Conservation (phyloP, 306 rosid species). For the Glycine soja region DNA sequence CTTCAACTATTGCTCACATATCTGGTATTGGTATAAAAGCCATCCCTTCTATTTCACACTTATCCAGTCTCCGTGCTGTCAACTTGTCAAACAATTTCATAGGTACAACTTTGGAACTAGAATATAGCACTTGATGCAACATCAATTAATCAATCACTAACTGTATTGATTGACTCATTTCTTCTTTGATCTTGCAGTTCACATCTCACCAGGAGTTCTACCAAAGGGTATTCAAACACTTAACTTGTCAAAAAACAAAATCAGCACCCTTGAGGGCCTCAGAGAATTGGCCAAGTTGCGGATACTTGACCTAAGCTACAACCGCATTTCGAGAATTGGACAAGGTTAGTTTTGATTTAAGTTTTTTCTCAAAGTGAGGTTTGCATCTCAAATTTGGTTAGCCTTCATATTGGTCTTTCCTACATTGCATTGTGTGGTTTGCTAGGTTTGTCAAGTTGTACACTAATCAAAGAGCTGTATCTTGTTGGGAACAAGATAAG, state of each 20-base stretch:
- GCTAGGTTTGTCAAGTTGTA: slow-evolving; percentile 79
- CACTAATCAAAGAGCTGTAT: slow-evolving; percentile 76
- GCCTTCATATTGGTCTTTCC: neutral
- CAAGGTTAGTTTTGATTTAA: slow-evolving; percentile 59
- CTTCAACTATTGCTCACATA: slow-evolving; percentile 81
- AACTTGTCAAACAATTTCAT: slow-evolving; percentile 84
- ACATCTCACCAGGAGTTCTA: slow-evolving; percentile 70
- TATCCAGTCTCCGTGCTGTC: slow-evolving; percentile 69
- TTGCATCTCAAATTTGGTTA: neutral
- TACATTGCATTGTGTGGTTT: neutral
- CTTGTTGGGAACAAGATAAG: slow-evolving; percentile 85
- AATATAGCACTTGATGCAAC: neutral
- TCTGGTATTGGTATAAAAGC: slow-evolving; percentile 71
- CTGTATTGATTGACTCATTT: slow-evolving; percentile 32
- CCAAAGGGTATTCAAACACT: slow-evolving; percentile 87
- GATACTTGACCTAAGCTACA: slow-evolving; percentile 82
- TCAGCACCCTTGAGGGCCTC: slow-evolving; percentile 73
- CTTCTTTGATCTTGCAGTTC: slow-evolving; percentile 58
- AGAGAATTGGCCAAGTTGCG: slow-evolving; percentile 74
- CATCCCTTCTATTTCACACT: slow-evolving; percentile 77
- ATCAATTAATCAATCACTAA: neutral
- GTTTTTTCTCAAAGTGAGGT: neutral
- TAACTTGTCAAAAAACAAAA: slow-evolving; percentile 84
- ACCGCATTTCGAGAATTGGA: slow-evolving; percentile 82
- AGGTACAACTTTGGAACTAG: slow-evolving; percentile 56